phyloP scores from a whole-genome alignment of 176 grass and related monocot species.

The Aegilops tauschii region DNA sequence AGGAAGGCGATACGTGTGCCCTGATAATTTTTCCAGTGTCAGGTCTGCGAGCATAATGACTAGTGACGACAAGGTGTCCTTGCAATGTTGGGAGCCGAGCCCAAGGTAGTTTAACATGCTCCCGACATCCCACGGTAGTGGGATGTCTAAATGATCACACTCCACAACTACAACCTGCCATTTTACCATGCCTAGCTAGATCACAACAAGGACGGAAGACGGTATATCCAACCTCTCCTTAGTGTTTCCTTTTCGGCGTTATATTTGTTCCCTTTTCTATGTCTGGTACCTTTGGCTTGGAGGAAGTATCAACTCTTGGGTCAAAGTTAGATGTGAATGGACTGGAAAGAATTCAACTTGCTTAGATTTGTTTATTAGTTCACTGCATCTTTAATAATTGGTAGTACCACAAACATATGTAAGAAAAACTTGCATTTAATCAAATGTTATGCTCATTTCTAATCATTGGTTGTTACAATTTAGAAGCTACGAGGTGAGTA shows the following conservation, averaged over 20 bases:
- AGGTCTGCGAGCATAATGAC: no score
- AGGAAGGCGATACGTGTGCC: no score
- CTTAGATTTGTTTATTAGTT: background rate
- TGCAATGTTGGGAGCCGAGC: no score
- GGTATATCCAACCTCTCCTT: constrained; percentile 67
- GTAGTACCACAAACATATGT: background rate
- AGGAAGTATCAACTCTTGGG: background rate
- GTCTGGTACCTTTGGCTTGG: background rate
- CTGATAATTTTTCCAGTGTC: no score
- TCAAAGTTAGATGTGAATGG: background rate
- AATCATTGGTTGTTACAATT: no score
- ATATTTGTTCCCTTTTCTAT: background rate
- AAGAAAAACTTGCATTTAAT: background rate
- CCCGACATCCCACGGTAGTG: constrained; percentile 51
- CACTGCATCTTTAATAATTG: background rate
- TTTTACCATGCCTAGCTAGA: constrained; percentile 88
- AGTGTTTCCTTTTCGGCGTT: constrained; percentile 19
- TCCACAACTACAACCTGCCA: constrained; percentile 65
- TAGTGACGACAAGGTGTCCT: no score
- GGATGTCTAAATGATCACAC: constrained; percentile 59
- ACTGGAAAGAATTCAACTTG: background rate
- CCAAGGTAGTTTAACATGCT: no score
- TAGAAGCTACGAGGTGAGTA: no score
- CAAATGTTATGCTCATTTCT: background rate
- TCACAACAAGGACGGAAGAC: constrained; percentile 44